Evolutionary conservation across 2,329 filamentous ascomycete genomes (phyloP).

Genomic region (Bimuria novae-zelandiae): DNA sequence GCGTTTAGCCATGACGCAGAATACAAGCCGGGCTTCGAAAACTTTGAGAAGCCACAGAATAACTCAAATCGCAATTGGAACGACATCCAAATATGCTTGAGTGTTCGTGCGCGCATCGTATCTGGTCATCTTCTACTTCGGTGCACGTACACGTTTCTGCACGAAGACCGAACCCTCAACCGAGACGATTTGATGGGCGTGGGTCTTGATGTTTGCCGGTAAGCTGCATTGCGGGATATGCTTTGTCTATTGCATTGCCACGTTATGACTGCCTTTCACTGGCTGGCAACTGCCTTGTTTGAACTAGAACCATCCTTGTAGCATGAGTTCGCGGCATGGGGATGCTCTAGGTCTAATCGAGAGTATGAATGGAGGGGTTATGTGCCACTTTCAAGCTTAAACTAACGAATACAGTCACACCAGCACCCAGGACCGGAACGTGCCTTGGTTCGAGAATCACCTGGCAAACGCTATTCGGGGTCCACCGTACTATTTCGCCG

Average conservation of each 20-base stretch:
- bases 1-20: background rate
- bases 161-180: background rate
- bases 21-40: too few species aligned
- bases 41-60: too few species aligned
- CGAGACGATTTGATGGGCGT: background rate
- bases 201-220: background rate
- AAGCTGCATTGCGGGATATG: background rate
- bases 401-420: background rate
- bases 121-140: conserved; percentile 1
- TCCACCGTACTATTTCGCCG: background rate
- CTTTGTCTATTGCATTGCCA: background rate
- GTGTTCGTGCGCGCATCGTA: conserved; percentile 1
- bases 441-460: background rate
- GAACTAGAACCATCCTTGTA: too few species aligned
- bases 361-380: background rate
- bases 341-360: too few species aligned
- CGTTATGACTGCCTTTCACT: background rate
- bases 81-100: background rate
- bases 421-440: background rate
- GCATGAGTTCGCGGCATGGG: too few species aligned
- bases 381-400: background rate
- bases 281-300: background rate
- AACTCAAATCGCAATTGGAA: background rate
- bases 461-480: background rate
- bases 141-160: background rate